Conservation (phyloP, 768 basidiomycete species). For the Tulasnella sp. region DNA sequence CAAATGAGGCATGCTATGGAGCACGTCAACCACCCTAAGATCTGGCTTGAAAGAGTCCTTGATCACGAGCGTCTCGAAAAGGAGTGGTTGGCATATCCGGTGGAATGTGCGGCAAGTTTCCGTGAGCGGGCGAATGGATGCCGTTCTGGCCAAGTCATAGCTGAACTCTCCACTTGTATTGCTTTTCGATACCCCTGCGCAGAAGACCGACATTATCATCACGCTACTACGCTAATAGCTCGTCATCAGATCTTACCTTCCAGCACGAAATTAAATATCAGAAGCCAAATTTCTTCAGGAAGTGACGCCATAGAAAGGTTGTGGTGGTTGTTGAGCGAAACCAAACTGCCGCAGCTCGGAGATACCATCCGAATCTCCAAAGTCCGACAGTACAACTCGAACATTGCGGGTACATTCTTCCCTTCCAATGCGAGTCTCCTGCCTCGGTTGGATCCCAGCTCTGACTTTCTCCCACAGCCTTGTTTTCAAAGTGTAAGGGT, state of each 20-base stretch:
- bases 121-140: background rate
- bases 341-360: background rate
- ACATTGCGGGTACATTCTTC: too few relatives aligned
- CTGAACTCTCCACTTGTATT: background rate
- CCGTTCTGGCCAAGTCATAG: background rate
- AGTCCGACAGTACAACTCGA: background rate
- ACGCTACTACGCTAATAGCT: background rate
- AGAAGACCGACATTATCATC: background rate
- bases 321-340: background rate
- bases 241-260: background rate
- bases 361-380: background rate
- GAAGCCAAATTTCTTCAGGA: background rate
- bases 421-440: too few relatives aligned
- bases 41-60: background rate
- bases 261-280: background rate
- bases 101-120: background rate
- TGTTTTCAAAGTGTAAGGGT: too few relatives aligned
- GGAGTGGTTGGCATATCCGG: background rate
- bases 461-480: too few relatives aligned
- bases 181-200: background rate
- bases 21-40: background rate
- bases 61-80: background rate
- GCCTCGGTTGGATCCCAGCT: too few relatives aligned
- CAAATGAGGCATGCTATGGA: background rate
- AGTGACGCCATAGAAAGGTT: background rate